A percentile compares a stretch with the other conserved stretches of the same genome.
These are phyloP conservation scores for Globisporangium solare DNA, from an alignment of 352 stramenopile genomes.

Conservation along the genomic window DNA sequence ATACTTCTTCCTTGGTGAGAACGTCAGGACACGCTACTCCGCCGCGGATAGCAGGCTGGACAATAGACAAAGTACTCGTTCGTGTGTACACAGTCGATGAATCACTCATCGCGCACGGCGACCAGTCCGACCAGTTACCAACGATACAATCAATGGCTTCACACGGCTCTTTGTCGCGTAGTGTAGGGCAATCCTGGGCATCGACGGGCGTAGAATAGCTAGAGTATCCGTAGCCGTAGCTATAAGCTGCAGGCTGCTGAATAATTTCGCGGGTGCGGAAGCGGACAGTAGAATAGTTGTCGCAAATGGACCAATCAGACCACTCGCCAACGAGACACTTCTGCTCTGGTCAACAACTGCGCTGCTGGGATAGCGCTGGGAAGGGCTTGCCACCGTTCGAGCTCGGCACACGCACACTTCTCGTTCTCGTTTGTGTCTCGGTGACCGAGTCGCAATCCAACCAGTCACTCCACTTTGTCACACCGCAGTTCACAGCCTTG, in stretches of 20 bases:
- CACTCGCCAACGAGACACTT: slow-evolving; percentile 50
- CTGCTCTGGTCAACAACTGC: slow-evolving; percentile 28
- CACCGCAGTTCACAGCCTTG: slow-evolving; percentile 42
- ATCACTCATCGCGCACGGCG: slow-evolving; percentile 35
- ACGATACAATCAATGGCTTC: slow-evolving; percentile 46
- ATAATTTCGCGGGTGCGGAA: slow-evolving; percentile 39
- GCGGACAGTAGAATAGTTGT: slow-evolving; percentile 21
- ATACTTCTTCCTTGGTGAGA: slow-evolving; percentile 30
- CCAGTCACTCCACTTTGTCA: slow-evolving; percentile 46
- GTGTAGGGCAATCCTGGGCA: slow-evolving; percentile 21
- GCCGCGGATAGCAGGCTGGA: slow-evolving; percentile 28
- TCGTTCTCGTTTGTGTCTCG: slow-evolving; percentile 29
- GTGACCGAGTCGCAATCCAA: slow-evolving; percentile 30
- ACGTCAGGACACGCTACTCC: slow-evolving; percentile 33
- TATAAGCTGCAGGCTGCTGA: slow-evolving; percentile 11
- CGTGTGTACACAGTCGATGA: slow-evolving; percentile 30
- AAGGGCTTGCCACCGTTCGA: slow-evolving; percentile 34
- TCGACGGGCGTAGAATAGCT: slow-evolving; percentile 4
- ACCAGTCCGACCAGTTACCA: slow-evolving; percentile 28
- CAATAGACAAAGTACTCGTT: slow-evolving; percentile 32
- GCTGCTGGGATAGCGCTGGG: slow-evolving; percentile 33
- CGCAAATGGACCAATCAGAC: slow-evolving; percentile 44
- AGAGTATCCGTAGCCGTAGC: no score
- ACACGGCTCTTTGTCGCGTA: slow-evolving; percentile 39
- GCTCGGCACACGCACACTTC: slow-evolving; percentile 32